phyloP scores from a whole-genome alignment of 2,329 filamentous ascomycete species.

The Celoporthe dispersa region DNA sequence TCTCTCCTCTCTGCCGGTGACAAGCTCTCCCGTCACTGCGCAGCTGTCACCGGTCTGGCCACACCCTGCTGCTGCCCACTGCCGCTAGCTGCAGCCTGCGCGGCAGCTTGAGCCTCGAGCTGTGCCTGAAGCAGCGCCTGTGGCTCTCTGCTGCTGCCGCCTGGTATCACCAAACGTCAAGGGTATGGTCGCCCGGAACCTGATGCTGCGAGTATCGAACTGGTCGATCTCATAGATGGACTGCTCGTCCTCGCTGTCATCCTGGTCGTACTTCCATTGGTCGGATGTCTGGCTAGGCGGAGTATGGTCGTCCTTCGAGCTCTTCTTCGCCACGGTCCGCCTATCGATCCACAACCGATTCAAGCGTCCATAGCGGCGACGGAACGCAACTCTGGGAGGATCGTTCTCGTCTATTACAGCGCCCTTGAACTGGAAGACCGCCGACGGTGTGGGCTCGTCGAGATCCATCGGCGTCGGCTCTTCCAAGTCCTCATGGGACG shows the following conservation, averaged over 20 bases:
- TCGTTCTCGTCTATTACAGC: conserved; percentile 45
- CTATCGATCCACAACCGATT: conserved; percentile 89
- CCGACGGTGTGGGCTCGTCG: conserved; percentile 47
- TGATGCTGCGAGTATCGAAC: conserved; percentile 62
- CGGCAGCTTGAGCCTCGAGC: conserved; percentile 16
- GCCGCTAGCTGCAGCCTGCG: conserved; percentile 31
- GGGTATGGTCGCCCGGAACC: conserved; percentile 64
- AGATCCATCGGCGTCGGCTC: conserved; percentile 53
- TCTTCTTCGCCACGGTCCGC: conserved; percentile 63
- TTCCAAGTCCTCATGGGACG: conserved; percentile 52
- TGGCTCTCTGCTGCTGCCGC: conserved; percentile 43
- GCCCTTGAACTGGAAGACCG: conserved; percentile 53
- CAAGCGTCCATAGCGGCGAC: conserved; percentile 81
- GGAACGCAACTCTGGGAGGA: conserved; percentile 66
- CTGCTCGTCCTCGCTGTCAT: conserved; percentile 81
- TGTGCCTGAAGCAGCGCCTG: conserved; percentile 38
- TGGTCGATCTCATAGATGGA: conserved; percentile 78
- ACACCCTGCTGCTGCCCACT: conserved; percentile 30
- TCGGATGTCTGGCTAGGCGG: conserved; percentile 54
- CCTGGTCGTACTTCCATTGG: conserved; percentile 85
- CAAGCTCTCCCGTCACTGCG: conserved; percentile 27
- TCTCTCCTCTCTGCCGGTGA: not conserved
- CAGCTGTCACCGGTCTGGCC: conserved; percentile 27
- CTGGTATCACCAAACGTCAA: conserved; percentile 40
- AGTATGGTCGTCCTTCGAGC: conserved; percentile 45